These are phyloP conservation scores for Creolimax fragrantissima DNA, from an alignment of 78 protist genomes.

Conservation along the genomic window DNA sequence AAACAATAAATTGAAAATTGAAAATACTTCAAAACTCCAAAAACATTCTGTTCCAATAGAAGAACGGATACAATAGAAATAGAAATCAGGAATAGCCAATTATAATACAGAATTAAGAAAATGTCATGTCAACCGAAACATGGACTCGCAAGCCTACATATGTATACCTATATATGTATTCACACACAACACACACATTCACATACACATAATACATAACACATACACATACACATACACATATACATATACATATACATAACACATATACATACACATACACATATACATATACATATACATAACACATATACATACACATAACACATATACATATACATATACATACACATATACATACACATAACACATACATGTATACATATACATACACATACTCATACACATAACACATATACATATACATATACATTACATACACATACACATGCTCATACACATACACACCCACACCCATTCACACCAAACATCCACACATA, in stretches of 20 bases:
- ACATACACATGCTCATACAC: neutral
- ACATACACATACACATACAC: neutral
- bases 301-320: neutral
- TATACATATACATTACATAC: neutral
- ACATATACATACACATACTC: neutral
- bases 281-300: neutral
- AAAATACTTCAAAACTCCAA: too few relatives aligned
- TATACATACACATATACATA: neutral
- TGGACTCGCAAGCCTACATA: too few relatives aligned
- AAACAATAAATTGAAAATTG: too few relatives aligned
- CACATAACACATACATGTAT: neutral
- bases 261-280: neutral
- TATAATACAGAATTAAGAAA: too few relatives aligned
- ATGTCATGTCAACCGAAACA: too few relatives aligned
- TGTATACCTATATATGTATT: too few relatives aligned
- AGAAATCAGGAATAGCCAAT: too few relatives aligned
- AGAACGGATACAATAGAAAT: too few relatives aligned
- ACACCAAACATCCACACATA: neutral
- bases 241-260: neutral
- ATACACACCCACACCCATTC: neutral
- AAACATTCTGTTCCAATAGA: too few relatives aligned
- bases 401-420: neutral
- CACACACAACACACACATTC: too few relatives aligned
- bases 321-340: neutral
- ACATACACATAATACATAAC: neutral